These are phyloP conservation scores for Termitomyces titanicus DNA, from an alignment of 768 basidiomycete species.

Conservation along the genomic window DNA sequence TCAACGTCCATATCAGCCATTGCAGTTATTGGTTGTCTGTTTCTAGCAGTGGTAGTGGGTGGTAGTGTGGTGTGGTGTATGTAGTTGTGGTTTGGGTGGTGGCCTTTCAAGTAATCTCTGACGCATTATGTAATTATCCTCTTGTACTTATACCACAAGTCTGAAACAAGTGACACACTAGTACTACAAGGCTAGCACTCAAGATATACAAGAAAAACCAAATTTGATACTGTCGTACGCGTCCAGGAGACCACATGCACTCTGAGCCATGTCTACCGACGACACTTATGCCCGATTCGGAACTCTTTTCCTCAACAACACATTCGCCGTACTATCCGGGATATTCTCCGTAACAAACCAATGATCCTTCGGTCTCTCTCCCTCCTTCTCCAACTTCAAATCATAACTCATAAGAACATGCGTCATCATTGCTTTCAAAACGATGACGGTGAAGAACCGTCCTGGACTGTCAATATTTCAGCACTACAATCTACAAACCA, in stretches of 20 bases:
- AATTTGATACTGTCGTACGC: too few relatives aligned
- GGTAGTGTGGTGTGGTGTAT: not conserved
- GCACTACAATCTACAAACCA: too few relatives aligned
- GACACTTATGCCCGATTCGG: not conserved
- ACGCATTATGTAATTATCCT: slow-evolving; percentile 1
- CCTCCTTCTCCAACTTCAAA: slow-evolving; percentile 20
- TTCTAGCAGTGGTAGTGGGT: not conserved
- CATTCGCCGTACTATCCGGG: slow-evolving; percentile 9
- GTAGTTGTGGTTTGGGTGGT: not conserved
- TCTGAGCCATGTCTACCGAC: not conserved
- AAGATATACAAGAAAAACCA: too few relatives aligned
- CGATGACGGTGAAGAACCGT: slow-evolving; percentile 36
- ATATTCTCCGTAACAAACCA: slow-evolving; percentile 9
- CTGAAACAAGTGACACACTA: not conserved
- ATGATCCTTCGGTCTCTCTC: slow-evolving; percentile 2
- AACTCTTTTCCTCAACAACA: slow-evolving; percentile 12
- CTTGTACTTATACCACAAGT: too few relatives aligned
- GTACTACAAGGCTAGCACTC: too few relatives aligned
- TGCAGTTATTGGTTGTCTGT: slow-evolving; percentile 5
- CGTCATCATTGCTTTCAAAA: slow-evolving; percentile 34
- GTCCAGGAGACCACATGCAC: not conserved
- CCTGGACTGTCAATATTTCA: slow-evolving; percentile 28
- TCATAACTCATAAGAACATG: slow-evolving; percentile 36
- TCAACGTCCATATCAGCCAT: slow-evolving; percentile 72
- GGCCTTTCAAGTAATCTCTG: not conserved